Conservation (phyloP, 1,284 basidiomycete species). For the Ceratobasidium sp. region DNA sequence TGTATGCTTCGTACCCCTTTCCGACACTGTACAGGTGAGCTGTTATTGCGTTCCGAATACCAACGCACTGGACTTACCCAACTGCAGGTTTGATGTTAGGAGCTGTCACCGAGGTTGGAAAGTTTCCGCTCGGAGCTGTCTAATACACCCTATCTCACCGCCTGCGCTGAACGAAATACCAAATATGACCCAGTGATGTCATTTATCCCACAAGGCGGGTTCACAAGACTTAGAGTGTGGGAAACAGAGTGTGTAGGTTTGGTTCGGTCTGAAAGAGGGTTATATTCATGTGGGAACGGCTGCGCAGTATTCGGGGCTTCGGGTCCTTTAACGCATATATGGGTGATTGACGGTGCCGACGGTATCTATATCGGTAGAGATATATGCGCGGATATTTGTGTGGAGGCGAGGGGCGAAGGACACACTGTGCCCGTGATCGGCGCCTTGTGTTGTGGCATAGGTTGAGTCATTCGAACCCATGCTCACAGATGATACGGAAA, state of each 20-base stretch:
- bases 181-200: slow-evolving; percentile 3
- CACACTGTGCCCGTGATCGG: no score
- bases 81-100: no score
- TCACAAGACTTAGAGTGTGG: slow-evolving; percentile 23
- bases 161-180: background rate
- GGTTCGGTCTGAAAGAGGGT: background rate
- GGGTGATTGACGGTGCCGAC: slow-evolving; percentile 12
- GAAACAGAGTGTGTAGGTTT: background rate
- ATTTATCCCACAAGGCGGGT: slow-evolving; percentile 7
- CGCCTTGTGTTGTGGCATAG: no score
- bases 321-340: background rate
- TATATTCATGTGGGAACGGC: background rate
- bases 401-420: background rate
- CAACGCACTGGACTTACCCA: no score
- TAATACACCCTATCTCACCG: background rate
- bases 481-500: no score
- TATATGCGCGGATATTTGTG: slow-evolving; percentile 29
- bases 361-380: background rate
- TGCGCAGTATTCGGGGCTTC: background rate
- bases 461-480: no score
- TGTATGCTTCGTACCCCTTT: no score
- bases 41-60: no score
- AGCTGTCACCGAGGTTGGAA: no score
- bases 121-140: background rate
- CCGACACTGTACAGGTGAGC: no score